These are phyloP conservation scores for Pseudogymnoascus sp. DNA, from an alignment of 2,329 filamentous ascomycete genomes.

Conservation along the genomic window DNA sequence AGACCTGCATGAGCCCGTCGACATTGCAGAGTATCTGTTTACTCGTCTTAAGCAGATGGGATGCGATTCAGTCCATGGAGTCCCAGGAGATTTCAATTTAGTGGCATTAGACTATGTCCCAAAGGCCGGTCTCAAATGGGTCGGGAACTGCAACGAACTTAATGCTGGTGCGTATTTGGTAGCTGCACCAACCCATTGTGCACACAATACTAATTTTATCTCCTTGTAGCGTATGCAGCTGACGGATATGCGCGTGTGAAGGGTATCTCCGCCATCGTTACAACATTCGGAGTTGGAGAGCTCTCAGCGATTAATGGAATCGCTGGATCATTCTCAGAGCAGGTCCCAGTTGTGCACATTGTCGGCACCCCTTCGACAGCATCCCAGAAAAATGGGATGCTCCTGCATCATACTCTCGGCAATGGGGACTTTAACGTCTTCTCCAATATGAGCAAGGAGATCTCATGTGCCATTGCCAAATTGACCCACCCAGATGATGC, in stretches of 20 bases:
- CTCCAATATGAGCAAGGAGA: constrained; percentile 62
- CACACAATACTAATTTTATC: not conserved
- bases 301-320: constrained; percentile 66
- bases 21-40: constrained; percentile 62
- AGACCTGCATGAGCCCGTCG: constrained; percentile 36
- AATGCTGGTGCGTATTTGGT: constrained; percentile 51
- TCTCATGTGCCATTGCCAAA: constrained; percentile 63
- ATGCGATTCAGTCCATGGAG: constrained; percentile 55
- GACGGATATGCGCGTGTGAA: constrained; percentile 70
- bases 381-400: constrained; percentile 38
- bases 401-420: constrained; percentile 61
- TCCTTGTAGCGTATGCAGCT: constrained; percentile 56
- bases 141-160: constrained; percentile 63
- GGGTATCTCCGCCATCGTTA: constrained; percentile 60
- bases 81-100: constrained; percentile 69
- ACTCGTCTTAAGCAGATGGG: constrained; percentile 54
- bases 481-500: constrained; percentile 62
- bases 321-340: constrained; percentile 65
- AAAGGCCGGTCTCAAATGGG: constrained; percentile 51
- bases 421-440: constrained; percentile 80
- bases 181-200: not conserved
- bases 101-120: constrained; percentile 58
- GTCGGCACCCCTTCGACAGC: constrained; percentile 44
- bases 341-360: constrained; percentile 59
- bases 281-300: constrained; percentile 68